These are phyloP conservation scores for Aureobasidium sp. DNA, from an alignment of 2,329 filamentous ascomycete genomes.

Conservation along the genomic window DNA sequence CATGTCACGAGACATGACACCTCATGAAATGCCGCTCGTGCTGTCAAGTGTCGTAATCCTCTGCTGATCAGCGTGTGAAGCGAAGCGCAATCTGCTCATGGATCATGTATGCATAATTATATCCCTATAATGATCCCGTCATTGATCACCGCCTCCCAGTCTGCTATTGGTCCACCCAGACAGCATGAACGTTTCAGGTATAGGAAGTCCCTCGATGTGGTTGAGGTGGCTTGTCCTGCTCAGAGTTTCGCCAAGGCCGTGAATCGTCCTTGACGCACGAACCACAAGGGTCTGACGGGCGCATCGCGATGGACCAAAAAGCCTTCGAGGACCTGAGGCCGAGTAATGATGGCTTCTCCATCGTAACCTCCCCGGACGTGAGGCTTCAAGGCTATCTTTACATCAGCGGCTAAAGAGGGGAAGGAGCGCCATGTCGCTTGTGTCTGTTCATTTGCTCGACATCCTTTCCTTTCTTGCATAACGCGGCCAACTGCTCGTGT, in stretches of 20 bases:
- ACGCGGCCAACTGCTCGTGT: neutral
- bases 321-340: neutral
- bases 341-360: neutral
- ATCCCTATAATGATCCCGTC: neutral
- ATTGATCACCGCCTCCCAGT: neutral
- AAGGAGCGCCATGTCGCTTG: conserved; percentile 1
- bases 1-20: neutral
- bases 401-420: conserved; percentile 1
- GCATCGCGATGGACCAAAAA: neutral
- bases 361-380: neutral
- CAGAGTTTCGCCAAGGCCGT: neutral
- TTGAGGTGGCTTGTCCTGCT: neutral
- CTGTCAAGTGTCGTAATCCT: neutral
- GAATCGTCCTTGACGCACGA: neutral
- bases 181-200: neutral
- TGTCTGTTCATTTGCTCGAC: neutral
- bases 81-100: neutral
- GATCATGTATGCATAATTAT: neutral
- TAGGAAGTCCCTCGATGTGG: neutral
- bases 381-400: neutral
- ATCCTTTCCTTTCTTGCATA: neutral
- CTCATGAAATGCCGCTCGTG: neutral
- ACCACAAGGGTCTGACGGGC: neutral
- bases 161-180: neutral
- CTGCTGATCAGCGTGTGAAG: neutral